Base-by-base conservation (phyloP, 352 stramenopile species). In the Globisporangium spinosum region DNA sequence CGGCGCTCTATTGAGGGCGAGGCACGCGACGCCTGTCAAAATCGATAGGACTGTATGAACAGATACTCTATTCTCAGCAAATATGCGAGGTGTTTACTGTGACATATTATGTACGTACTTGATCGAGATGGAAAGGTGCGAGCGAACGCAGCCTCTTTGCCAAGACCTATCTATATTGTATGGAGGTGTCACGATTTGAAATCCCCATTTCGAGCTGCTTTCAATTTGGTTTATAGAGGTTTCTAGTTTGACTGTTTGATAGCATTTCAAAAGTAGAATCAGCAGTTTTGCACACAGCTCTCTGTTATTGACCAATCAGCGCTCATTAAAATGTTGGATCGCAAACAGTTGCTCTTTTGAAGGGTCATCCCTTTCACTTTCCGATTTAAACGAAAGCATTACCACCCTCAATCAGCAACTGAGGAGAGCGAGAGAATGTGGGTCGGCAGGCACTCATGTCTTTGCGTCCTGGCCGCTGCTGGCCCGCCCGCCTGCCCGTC, bases 381-480 rank as follows among this genome's bases (percentile, higher is more conserved):
- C 40, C 4, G 7, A n/a, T 6, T 9, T 10, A 20, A n/a, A n/a
- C 3, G 17, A 20, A 7, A 20, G 38, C 13, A n/a, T 8, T 1
- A 9, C 2, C 1, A 2, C 40, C 40, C 40, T 49, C 40, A 49
- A 20, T 17, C 40, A 22, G 40, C 40, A 49, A 49, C 40, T 49
- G 40, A 49, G 40, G 40, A 22, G 40, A 49, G 40, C 4, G 40
- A 49, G 40, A 49, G 43, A 51, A 23, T 51, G 43, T 51, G 43
- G 15, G 43, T 51, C 43, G 40, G 15, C 40, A n/a, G 29, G 32
- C 56, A 29, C 32, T 61, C 56, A 61, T 61, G 56, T 61, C 47
- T 72, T 67, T 64, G 64, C 20, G 29, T 35, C 47, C 27, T 51
- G 13, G 58, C 35, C 56, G 4, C 38, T 45, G 8, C 17, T n/a